These are phyloP conservation scores for Amphirosellinia nigrospora DNA, from an alignment of 495 filamentous ascomycete species.

Conservation along the genomic window DNA sequence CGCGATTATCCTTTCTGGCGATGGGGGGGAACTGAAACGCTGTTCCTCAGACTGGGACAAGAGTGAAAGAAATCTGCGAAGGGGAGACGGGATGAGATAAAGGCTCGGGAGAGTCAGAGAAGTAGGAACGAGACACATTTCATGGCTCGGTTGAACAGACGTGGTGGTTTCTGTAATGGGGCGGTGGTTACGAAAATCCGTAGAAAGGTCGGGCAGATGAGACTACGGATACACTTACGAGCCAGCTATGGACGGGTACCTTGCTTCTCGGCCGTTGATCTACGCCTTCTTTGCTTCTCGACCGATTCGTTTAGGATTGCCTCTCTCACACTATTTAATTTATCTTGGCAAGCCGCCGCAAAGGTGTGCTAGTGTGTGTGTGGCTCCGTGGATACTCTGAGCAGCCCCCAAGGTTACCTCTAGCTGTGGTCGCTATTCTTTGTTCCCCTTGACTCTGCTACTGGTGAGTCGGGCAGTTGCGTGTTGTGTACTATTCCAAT, in stretches of 20 bases:
- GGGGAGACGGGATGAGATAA: constrained; percentile 40
- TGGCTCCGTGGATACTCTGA: constrained; percentile 17
- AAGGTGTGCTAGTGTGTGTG: neutral
- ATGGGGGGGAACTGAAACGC: constrained; percentile 40
- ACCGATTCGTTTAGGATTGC: constrained; percentile 28
- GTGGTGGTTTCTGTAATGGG: constrained; percentile 7
- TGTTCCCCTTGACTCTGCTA: constrained; percentile 22
- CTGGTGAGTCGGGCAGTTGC: constrained; percentile 36
- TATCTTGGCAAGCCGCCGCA: constrained; percentile 20
- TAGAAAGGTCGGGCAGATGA: constrained; percentile 26
- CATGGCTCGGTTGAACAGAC: constrained; percentile 19
- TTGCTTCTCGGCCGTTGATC: constrained; percentile 40
- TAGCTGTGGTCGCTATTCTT: constrained; percentile 19
- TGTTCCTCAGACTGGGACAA: constrained; percentile 41
- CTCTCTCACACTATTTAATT: constrained; percentile 23
- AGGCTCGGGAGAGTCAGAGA: constrained; percentile 25
- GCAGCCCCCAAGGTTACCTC: constrained; percentile 13
- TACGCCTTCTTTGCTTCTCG: constrained; percentile 35
- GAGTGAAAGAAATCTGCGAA: constrained; percentile 31
- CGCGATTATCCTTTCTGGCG: neutral
- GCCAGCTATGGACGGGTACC: constrained; percentile 42
- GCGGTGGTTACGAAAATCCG: constrained; percentile 15
- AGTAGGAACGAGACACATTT: constrained; percentile 24
- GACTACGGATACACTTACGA: constrained; percentile 41
- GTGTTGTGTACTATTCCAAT: constrained; percentile 31